A percentile compares a stretch with the other conserved stretches of the same genome.
Evolutionary conservation across 495 filamentous ascomycete species (phyloP).

Genomic region (Beverwykella pulmonaria): DNA sequence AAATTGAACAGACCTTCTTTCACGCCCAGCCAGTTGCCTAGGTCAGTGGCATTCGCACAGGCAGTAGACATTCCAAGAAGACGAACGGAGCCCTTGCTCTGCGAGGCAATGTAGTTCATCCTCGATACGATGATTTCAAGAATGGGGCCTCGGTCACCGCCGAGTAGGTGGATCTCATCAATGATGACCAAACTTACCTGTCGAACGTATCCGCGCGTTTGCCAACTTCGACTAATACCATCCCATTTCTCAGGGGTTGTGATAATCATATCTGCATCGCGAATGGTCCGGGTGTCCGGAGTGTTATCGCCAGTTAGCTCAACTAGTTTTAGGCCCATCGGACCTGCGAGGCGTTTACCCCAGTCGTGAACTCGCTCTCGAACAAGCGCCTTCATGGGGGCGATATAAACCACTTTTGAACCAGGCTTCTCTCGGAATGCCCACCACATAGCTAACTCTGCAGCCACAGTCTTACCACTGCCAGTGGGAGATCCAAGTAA

Average conservation of each 20-base stretch:
- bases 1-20: constrained; percentile 98
- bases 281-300: constrained; percentile 90
- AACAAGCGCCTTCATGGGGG: constrained; percentile 98
- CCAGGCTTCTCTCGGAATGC: constrained; percentile 94
- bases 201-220: constrained; percentile 91
- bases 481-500: constrained; percentile 96
- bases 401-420: constrained; percentile 98
- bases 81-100: constrained; percentile 82
- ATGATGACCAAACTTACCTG: constrained; percentile 97
- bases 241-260: constrained; percentile 99
- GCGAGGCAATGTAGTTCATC: constrained; percentile 99
- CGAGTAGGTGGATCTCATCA: constrained; percentile 96
- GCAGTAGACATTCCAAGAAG: constrained; percentile 98
- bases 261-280: constrained; percentile 95
- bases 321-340: constrained; percentile 87
- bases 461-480: constrained; percentile 94
- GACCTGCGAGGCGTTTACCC: constrained; percentile 77
- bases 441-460: constrained; percentile 99
- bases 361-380: constrained; percentile 96
- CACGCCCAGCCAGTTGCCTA: constrained; percentile 96
- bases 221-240: constrained; percentile 97
- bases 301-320: constrained; percentile 99
- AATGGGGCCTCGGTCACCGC: constrained; percentile 94
- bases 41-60: constrained; percentile 91
- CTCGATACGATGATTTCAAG: constrained; percentile 98